Conservation (phyloP, 2,329 filamentous ascomycete genomes). For the Ilyonectria mors-panacis region DNA sequence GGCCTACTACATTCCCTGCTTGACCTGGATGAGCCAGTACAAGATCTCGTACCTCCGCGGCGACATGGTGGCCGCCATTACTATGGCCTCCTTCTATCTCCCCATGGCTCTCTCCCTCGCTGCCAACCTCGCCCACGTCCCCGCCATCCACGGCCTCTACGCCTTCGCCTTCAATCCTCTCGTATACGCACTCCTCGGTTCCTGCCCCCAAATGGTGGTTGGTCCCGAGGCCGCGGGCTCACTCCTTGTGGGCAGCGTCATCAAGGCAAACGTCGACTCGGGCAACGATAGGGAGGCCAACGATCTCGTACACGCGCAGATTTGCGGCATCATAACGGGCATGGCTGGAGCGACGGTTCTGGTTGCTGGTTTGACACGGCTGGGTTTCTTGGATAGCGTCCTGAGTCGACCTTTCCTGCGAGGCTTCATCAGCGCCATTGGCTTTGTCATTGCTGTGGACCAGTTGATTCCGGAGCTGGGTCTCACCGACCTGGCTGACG, state of each 20-base stretch:
- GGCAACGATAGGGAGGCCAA: conserved; percentile 77
- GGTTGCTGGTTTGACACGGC: conserved; percentile 84
- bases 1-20: conserved; percentile 91
- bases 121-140: conserved; percentile 91
- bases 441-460: conserved; percentile 95
- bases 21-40: conserved; percentile 94
- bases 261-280: conserved; percentile 81
- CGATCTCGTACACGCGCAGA: conserved; percentile 78
- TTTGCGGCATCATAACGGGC: conserved; percentile 90
- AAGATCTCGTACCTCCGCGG: conserved; percentile 85
- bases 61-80: conserved; percentile 89
- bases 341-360: conserved; percentile 91
- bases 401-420: conserved; percentile 92
- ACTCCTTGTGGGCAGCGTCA: conserved; percentile 88
- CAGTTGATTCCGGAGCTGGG: conserved; percentile 94
- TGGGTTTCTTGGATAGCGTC: conserved; percentile 96
- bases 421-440: conserved; percentile 97
- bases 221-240: conserved; percentile 96
- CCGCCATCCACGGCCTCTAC: conserved; percentile 94
- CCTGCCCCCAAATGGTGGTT: conserved; percentile 92
- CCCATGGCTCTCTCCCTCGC: conserved; percentile 97
- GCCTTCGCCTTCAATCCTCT: conserved; percentile 94
- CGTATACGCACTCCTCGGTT: conserved; percentile 91
- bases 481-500: conserved; percentile 75
- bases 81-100: conserved; percentile 98